Evolutionary conservation across 176 grass and related monocot genomes (phyloP), one percentile per base, ranked within the genome.

Genomic region (Carex kokanica): DNA sequence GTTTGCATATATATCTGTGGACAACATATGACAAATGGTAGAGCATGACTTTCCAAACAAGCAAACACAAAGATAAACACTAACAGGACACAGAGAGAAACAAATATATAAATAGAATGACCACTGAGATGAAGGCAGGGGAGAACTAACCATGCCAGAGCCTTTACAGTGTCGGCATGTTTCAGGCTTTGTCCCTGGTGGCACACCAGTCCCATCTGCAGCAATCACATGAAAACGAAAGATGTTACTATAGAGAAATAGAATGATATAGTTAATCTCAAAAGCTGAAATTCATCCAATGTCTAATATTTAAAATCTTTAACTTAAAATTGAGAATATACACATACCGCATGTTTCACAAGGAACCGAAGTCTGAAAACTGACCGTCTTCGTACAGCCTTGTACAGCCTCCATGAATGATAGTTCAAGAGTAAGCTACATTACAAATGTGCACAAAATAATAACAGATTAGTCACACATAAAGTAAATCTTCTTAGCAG

Each of bases 341-440:
- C 80, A 88, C 92, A 86, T 93, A 99, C 91, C 65, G 41, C 96
- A 99, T 17, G 89, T 78, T 81, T 95, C 80, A 88, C 96, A 99
- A 1, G 59, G 60, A 67, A 99, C 85, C 63, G 79, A 84, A 79
- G 96, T 88, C 52, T 91, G 91, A 83, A 95, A 90, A 62, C 63
- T 90, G 64, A 99, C 47, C 0, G 91, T 99, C 86, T 93, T 99
- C 16, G 83, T 90, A 89, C 96, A 95, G 32, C 96, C 96, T 89
- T 95, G 88, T 57, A 99, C 89, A 81, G 96, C 93, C 80, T 99
- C 96, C 96, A 99, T 95, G 84, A 99, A 99, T 87, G 93, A 93
- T 83, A 99, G 18, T 85, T 99, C 93, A 82, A 99, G 85, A 9
- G 71, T 78, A 85, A 88, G 88, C 96, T 99, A 79, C 18, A 86